Percentiles rank a stretch among this genome's conserved stretches.
Evolutionary conservation across 495 filamentous ascomycete species (phyloP).

Genomic region (Arthonia radiata): DNA sequence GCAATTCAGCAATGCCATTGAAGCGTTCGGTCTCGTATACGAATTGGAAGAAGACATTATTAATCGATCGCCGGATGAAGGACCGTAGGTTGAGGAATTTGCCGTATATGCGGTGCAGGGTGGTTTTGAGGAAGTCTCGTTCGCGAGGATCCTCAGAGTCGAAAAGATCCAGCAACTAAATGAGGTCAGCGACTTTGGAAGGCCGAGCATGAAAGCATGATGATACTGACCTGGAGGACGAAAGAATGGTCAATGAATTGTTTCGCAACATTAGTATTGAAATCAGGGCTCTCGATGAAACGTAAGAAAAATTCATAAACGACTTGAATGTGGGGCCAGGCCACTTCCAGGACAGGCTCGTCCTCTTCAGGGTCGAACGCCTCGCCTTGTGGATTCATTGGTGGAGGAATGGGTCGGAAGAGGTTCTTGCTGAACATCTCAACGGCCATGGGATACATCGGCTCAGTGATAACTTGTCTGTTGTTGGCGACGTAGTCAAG

Average conservation of each 20-base stretch:
- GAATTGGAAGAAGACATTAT: conserved; percentile 99
- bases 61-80: conserved; percentile 93
- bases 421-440: conserved; percentile 99
- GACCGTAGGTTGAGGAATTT: conserved; percentile 97
- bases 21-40: conserved; percentile 96
- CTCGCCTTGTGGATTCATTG: conserved; percentile 91
- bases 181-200: no score
- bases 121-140: conserved; percentile 95
- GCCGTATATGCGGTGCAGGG: conserved; percentile 90
- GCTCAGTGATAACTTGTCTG: conserved; percentile 89
- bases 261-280: conserved; percentile 99
- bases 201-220: neutral
- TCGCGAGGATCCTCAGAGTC: conserved; percentile 96
- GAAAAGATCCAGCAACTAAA: conserved; percentile 76
- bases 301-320: conserved; percentile 98
- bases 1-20: conserved; percentile 88
- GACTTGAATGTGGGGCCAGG: conserved; percentile 98
- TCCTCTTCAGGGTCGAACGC: conserved; percentile 98
- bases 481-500: conserved; percentile 98
- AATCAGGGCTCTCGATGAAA: conserved; percentile 98
- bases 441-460: conserved; percentile 96
- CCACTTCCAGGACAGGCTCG: conserved; percentile 91
- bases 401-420: conserved; percentile 88
- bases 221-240: conserved; percentile 48
- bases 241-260: conserved; percentile 95